These are phyloP conservation scores for Boletus subcaerulescens DNA, from an alignment of 768 basidiomycete species.

Conservation along the genomic window DNA sequence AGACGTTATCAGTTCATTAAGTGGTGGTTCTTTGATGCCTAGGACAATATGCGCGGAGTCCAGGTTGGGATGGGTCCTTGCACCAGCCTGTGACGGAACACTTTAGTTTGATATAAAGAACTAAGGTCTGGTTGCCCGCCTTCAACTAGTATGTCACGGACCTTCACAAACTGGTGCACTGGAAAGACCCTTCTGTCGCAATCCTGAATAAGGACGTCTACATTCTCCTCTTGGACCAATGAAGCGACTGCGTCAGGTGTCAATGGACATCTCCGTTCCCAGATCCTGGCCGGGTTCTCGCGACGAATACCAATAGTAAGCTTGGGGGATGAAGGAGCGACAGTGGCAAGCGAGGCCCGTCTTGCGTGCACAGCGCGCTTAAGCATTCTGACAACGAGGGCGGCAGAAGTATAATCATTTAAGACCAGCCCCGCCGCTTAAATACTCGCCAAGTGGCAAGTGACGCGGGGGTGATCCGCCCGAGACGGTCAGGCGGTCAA, in stretches of 20 bases:
- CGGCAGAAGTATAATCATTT: neutral
- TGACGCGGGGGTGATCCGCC: slow-evolving; percentile 11
- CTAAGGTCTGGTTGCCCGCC: neutral
- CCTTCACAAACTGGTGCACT: slow-evolving; percentile 61
- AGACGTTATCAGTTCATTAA: slow-evolving; percentile 54
- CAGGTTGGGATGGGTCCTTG: slow-evolving; percentile 55
- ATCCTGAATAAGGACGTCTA: slow-evolving; percentile 70
- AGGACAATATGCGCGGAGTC: slow-evolving; percentile 68
- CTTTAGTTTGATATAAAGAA: neutral
- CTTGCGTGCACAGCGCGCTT: slow-evolving; percentile 18
- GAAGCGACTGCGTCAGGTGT: slow-evolving; percentile 70
- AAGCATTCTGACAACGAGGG: slow-evolving; percentile 7
- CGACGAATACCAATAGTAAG: slow-evolving; percentile 59
- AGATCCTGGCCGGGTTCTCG: slow-evolving; percentile 77
- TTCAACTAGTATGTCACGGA: slow-evolving; percentile 26
- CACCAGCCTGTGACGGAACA: slow-evolving; percentile 63
- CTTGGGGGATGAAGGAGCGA: slow-evolving; percentile 20
- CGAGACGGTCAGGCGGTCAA: neutral
- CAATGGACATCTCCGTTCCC: slow-evolving; percentile 85
- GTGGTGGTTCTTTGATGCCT: slow-evolving; percentile 87
- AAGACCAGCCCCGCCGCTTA: neutral
- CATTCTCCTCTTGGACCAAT: slow-evolving; percentile 53
- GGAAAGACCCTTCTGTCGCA: slow-evolving; percentile 75
- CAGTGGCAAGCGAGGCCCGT: slow-evolving; percentile 23
- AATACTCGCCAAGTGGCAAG: slow-evolving; percentile 1